Conservation (phyloP, 495 filamentous ascomycete species). For the Delitschia confertaspora region DNA sequence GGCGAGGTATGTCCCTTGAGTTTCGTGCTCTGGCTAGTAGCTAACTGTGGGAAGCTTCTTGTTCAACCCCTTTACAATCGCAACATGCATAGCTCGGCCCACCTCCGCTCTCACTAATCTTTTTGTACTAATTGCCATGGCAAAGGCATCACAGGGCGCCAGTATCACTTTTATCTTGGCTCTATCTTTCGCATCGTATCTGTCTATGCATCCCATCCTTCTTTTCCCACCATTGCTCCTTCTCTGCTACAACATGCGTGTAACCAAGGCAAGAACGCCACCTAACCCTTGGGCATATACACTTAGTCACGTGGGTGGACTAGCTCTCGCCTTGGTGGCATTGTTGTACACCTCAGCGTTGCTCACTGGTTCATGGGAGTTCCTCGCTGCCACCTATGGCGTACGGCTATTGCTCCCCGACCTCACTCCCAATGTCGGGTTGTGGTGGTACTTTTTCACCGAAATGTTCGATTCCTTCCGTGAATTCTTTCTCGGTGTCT, state of each 20-base stretch:
- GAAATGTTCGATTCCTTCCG: conserved; percentile 99
- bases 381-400: conserved; percentile 80
- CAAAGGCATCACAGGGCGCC: conserved; percentile 68
- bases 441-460: conserved; percentile 99
- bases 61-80: conserved; percentile 91
- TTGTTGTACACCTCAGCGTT: conserved; percentile 65
- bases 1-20: conserved; percentile 51
- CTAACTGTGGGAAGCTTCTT: conserved; percentile 53
- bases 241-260: conserved; percentile 60
- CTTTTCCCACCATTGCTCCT: conserved; percentile 75
- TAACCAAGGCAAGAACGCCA: conserved; percentile 7
- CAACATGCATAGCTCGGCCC: conserved; percentile 84
- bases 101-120: conserved; percentile 87
- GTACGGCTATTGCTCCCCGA: conserved; percentile 86
- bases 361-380: conserved; percentile 71
- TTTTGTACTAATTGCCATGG: conserved; percentile 74
- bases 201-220: conserved; percentile 84
- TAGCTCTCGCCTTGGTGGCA: conserved; percentile 37
- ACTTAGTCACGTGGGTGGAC: conserved; percentile 37
- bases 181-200: conserved; percentile 75
- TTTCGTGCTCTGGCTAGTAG: conserved; percentile 2
- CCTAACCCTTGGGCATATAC: conserved; percentile 41
- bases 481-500: conserved; percentile 92
- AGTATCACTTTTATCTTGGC: conserved; percentile 74
- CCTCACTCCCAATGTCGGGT: conserved; percentile 84